Base-by-base conservation (phyloP, 2,329 filamentous ascomycete species). In the Scorias spongiosa region DNA sequence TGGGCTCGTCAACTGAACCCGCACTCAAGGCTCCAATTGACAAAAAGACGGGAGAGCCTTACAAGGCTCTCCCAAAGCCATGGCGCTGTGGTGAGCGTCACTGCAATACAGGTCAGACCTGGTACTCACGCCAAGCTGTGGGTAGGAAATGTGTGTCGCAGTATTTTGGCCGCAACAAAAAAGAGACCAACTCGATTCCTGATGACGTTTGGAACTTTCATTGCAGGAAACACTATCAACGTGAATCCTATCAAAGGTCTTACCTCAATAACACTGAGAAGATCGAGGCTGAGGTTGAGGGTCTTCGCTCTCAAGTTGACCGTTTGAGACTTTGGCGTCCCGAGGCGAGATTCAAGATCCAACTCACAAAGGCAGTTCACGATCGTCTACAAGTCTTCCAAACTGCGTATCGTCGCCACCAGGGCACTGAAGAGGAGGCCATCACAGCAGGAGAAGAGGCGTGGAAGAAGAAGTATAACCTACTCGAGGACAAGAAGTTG, bases 181-280 rank as follows among this genome's bases (percentile, higher is more conserved):
- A 74, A 7, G 81, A 78, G 54, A 91, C 84, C 1, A 72, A 80
- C 29, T 68, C 71, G 39, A 84, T 91, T 41, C 81, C 81, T 0
- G 64, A 73, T 5, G 63, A 74, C 17, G 73, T 84, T 2, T 89
- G 83, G 83, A 76, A 85, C 0, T 76, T 81, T 54, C 81, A 76
- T 57, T 91, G 85, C 60, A 76, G 84, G 30, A 88, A 88, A 57
- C 81, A 88, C 56, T 91, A 91, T 58, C 85, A 91, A 62, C 76
- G 84, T 6, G 43, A 40, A 15, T 48, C 46, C 28, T 61, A 60
- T 46, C 28, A 36, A 15, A 43, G 18, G 18, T 41, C 14, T 4
- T 26, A 18, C 32, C 15, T 26, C n/a, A 38, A 40, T 10, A 28
- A 42, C 37, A 40, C 40, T 6, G 20, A 32, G 38, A 28, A 17